Conservation (phyloP, 768 basidiomycete genomes). For the Mycena floridula region DNA sequence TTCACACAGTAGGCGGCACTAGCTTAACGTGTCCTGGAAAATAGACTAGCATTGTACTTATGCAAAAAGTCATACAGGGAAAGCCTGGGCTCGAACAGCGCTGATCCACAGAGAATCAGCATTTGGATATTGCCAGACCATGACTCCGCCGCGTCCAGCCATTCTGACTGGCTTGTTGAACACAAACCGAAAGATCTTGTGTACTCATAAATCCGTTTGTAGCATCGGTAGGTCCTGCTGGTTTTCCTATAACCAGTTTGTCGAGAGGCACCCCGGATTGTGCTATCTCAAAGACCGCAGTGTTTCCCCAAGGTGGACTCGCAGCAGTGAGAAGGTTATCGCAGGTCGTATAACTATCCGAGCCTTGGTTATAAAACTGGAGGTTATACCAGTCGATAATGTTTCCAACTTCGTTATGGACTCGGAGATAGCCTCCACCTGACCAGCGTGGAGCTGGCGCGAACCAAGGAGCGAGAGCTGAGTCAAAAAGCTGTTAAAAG, state of each 20-base stretch:
- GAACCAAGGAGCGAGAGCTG: not conserved
- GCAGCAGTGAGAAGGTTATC: not conserved
- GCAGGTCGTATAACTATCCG: not conserved
- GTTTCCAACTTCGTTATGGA: not conserved
- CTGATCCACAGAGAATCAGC: not conserved
- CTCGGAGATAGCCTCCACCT: not conserved
- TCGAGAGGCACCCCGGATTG: not conserved
- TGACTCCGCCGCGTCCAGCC: not conserved
- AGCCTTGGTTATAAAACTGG: not conserved
- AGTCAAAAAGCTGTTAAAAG: not conserved
- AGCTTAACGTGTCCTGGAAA: too few species aligned
- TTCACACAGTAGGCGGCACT: too few species aligned
- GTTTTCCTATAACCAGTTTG: slow-evolving; percentile 42
- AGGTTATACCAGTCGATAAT: not conserved
- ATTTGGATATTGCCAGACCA: not conserved
- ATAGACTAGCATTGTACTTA: too few species aligned
- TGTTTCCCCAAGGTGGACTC: not conserved
- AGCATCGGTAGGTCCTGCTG: not conserved
- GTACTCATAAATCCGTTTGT: not conserved
- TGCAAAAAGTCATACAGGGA: too few species aligned
- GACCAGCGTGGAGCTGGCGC: not conserved
- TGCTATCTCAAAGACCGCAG: not conserved
- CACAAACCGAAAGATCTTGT: not conserved
- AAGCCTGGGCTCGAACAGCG: not conserved
- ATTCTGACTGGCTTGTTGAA: not conserved